Evolutionary conservation across 257 asterid species (phyloP), one percentile per base, ranked within the genome.

Genomic region (Gentiana straminea): DNA sequence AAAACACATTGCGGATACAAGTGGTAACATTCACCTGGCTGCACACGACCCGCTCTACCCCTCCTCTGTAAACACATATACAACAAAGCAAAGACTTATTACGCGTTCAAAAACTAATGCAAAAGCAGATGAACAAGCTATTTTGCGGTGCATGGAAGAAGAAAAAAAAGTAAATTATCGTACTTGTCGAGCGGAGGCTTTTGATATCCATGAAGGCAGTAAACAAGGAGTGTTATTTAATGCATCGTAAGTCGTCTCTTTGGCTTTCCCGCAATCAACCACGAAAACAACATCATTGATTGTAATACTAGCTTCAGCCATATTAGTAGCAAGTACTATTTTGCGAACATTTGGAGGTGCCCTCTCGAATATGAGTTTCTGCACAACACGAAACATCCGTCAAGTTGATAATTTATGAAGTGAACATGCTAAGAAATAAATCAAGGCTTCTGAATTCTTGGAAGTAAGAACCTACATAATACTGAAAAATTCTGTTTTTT

Each of bases 301-400:
- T 49, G 98, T 91, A 72, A 91, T 91, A 83, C 98, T 91, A 60
- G 98, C 98, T 81, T 91, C 98, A 1, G 98, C 98, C 98, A 91
- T 91, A 74, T 91, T 91, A 12, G 98, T 91, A 59, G 98, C 97
- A 66, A 91, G 96, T 60, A 91, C 77, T 55, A 91, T 81, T 74
- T 87, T 91, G 71, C 97, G 98, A 56, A 87, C 82, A 80, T 91
- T 91, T 46, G 83, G 81, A 64, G 94, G 95, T 63, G 98, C 74
- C 70, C 72, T 83, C 78, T 87, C 98, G 70, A 91, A 91, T 77
- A 91, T 88, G 78, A 91, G 90, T 91, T 74, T 91, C 98, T 91
- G 84, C 57, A 52, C 43, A 61, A 12, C 59, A 60, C 51, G 49
- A 61, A 52, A 72, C 67, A 46, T 54, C 34, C n/a, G 58, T 8